Percentiles rank a stretch among this genome's conserved stretches.
Conservation (phyloP, 768 basidiomycete genomes). For the Amylocystis lapponica region DNA sequence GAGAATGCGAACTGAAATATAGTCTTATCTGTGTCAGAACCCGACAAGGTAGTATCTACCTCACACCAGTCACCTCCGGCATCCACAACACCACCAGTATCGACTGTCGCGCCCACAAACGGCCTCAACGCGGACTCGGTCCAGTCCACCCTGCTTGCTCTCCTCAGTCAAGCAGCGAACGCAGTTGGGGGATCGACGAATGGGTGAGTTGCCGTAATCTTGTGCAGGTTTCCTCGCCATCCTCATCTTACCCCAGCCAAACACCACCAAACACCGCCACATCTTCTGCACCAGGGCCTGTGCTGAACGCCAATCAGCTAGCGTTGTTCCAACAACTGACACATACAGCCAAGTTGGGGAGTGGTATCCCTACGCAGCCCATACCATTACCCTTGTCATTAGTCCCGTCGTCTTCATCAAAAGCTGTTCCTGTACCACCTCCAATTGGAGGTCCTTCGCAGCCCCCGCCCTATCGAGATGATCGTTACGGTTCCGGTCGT, state of each 20-base stretch:
- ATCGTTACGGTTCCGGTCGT: slow-evolving; percentile 28
- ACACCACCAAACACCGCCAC: slow-evolving; percentile 46
- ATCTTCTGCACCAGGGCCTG: slow-evolving; percentile 25
- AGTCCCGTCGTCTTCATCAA: slow-evolving; percentile 23
- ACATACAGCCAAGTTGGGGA: slow-evolving; percentile 43
- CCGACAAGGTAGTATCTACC: slow-evolving; percentile 29
- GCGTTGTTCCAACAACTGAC: slow-evolving; percentile 75
- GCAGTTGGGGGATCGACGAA: slow-evolving; percentile 28
- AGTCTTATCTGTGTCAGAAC: slow-evolving; percentile 50
- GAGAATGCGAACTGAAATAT: slow-evolving; percentile 69
- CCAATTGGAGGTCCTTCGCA: slow-evolving; percentile 20
- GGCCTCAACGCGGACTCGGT: slow-evolving; percentile 35
- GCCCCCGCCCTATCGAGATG: slow-evolving; percentile 36
- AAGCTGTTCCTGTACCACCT: slow-evolving; percentile 25
- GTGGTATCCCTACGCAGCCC: slow-evolving; percentile 18
- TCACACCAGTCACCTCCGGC: slow-evolving; percentile 13
- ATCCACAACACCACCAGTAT: slow-evolving; percentile 13
- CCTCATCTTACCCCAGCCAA: slow-evolving; percentile 41
- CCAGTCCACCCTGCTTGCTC: slow-evolving; percentile 61
- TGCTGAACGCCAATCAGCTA: slow-evolving; percentile 51
- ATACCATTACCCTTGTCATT: slow-evolving; percentile 24
- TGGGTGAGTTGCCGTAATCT: slow-evolving; percentile 33
- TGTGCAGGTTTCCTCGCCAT: not conserved
- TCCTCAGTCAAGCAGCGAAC: slow-evolving; percentile 63
- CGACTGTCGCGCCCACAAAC: slow-evolving; percentile 24